Conservation (phyloP, 139 green algal species). For the Chlorella vulgaris region DNA sequence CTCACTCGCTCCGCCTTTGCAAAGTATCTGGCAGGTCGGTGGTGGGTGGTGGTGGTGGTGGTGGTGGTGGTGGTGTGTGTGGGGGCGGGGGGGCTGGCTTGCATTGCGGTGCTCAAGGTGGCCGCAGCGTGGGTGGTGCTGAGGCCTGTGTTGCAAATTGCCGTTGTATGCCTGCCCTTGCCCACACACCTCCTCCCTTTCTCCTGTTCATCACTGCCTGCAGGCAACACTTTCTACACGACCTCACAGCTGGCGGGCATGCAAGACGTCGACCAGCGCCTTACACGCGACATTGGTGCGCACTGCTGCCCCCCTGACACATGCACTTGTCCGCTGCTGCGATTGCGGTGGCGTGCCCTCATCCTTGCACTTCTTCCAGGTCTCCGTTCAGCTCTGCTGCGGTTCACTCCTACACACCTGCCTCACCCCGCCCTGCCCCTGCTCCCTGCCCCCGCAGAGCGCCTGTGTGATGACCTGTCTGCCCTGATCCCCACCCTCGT, state of each 20-base stretch:
- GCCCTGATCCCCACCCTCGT: constrained; percentile 74
- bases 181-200: background rate
- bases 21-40: constrained; percentile 60
- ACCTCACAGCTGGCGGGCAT: constrained; percentile 57
- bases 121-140: no score
- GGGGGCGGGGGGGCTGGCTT: background rate
- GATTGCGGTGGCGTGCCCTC: no score
- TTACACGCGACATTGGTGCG: constrained; percentile 65
- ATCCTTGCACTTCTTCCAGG: no score
- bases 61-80: no score
- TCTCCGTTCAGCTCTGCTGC: no score
- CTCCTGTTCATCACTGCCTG: background rate
- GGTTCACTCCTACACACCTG: no score
- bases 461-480: constrained; percentile 68
- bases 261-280: constrained; percentile 65
- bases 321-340: no score
- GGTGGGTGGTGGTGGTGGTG: background rate
- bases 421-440: background rate
- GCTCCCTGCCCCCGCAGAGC: constrained; percentile 38
- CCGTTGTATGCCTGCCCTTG: no score
- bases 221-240: constrained; percentile 64
- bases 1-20: constrained; percentile 55
- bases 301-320: background rate
- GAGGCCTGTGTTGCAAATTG: no score
- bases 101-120: background rate